Conservation (phyloP, 129 eudicot genomes). For the Centaurea solstitialis region DNA sequence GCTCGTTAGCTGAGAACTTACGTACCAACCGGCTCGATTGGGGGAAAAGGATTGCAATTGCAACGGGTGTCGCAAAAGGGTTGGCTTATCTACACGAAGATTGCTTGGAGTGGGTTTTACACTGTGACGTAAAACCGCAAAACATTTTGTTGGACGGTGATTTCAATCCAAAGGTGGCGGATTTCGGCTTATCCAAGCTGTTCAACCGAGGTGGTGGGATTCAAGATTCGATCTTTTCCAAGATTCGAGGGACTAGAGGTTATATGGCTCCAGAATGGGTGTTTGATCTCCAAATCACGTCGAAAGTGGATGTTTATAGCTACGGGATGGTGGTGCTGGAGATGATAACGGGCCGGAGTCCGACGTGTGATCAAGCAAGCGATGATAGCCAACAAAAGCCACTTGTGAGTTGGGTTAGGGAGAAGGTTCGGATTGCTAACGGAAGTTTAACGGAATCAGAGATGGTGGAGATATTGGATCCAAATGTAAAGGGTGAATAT, state of each 20-base stretch:
- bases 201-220: not conserved
- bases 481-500: not conserved
- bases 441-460: not conserved
- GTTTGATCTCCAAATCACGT: slow-evolving; percentile 11
- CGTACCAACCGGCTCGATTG: slow-evolving; percentile 3
- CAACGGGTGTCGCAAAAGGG: slow-evolving; percentile 26
- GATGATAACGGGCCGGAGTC: slow-evolving; percentile 47
- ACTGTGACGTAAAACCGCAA: not conserved
- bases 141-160: not conserved
- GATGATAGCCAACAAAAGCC: not conserved
- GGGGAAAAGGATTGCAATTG: slow-evolving; percentile 18
- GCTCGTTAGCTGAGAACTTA: slow-evolving; percentile 23
- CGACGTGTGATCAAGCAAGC: not conserved
- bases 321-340: slow-evolving; percentile 48
- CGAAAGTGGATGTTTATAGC: slow-evolving; percentile 30
- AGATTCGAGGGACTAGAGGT: slow-evolving; percentile 20
- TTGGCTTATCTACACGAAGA: slow-evolving; percentile 21
- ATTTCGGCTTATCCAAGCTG: not conserved
- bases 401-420: slow-evolving; percentile 30
- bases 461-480: slow-evolving; percentile 17
- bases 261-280: slow-evolving; percentile 12
- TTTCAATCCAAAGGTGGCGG: not conserved
- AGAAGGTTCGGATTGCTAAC: slow-evolving; percentile 3
- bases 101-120: not conserved
- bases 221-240: not conserved